Percentiles rank a stretch among this genome's conserved stretches.
These are phyloP conservation scores for Pythium aquatile DNA, from an alignment of 352 stramenopile genomes.

Conservation along the genomic window DNA sequence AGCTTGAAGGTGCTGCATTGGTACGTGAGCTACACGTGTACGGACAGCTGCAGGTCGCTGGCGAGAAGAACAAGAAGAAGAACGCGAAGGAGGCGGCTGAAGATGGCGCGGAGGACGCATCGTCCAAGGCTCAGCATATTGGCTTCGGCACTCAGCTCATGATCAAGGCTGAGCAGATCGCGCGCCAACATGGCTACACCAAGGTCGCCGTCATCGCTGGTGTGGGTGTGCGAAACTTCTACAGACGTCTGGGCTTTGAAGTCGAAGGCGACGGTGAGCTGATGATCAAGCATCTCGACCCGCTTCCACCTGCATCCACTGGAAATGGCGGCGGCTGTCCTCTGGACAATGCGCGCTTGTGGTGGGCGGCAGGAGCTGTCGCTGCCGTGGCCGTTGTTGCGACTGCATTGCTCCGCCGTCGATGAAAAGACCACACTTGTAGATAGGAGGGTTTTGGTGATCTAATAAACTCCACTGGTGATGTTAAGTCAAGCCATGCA, in stretches of 20 bases:
- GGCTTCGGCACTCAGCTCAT: slow-evolving; percentile 89
- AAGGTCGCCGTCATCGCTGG: slow-evolving; percentile 90
- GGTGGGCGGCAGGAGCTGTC: slow-evolving; percentile 8
- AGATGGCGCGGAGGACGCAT: slow-evolving; percentile 13
- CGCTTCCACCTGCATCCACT: background rate
- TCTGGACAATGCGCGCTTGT: slow-evolving; percentile 5
- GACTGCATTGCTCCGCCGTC: slow-evolving; percentile 16
- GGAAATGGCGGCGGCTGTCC: background rate
- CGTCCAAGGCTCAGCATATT: slow-evolving; percentile 80
- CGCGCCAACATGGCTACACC: slow-evolving; percentile 55
- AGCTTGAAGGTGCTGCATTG: slow-evolving; percentile 76
- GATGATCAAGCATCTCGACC: slow-evolving; percentile 80
- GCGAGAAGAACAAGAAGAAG: slow-evolving; percentile 41
- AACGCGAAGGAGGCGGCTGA: slow-evolving; percentile 12
- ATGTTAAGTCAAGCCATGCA: slow-evolving; percentile 15
- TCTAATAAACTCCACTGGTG: background rate
- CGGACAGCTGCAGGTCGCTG: slow-evolving; percentile 74
- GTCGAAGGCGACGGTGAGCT: slow-evolving; percentile 82
- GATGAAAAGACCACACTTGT: slow-evolving; percentile 13
- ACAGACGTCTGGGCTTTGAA: slow-evolving; percentile 86
- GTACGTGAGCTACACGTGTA: slow-evolving; percentile 92
- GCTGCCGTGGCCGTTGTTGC: slow-evolving; percentile 7
- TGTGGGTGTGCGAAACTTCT: slow-evolving; percentile 91
- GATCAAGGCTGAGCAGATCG: slow-evolving; percentile 79
- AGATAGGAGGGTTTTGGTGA: slow-evolving; percentile 1